Conservation (phyloP, 345 rosid genomes). For the Salix udensis region DNA sequence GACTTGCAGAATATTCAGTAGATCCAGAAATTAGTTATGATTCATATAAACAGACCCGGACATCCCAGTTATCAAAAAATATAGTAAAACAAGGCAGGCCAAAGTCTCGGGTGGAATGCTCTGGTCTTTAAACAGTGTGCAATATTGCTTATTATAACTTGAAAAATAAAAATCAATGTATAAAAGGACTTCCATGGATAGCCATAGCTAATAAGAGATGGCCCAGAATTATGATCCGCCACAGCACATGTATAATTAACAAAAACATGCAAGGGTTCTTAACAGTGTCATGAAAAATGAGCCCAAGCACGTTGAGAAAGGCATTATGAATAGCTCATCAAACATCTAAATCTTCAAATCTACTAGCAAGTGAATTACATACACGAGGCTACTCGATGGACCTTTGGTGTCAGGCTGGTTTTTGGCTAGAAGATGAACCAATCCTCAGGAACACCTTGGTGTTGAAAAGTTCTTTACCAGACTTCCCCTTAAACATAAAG, state of each 20-base stretch:
- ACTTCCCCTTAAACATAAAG: conserved; percentile 36
- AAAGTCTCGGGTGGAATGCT: neutral
- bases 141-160: neutral
- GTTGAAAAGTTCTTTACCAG: conserved; percentile 28
- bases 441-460: conserved; percentile 29
- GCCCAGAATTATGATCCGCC: neutral
- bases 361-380: conserved; percentile 20
- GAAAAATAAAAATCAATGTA: neutral
- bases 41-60: too few relatives aligned
- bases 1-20: too few relatives aligned
- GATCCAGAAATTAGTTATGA: too few relatives aligned
- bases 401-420: conserved; percentile 13
- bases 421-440: conserved; percentile 29
- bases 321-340: conserved; percentile 3
- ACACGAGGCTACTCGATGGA: conserved; percentile 20
- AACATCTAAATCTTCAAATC: conserved; percentile 16
- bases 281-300: conserved; percentile 1
- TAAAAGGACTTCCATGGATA: neutral
- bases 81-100: neutral
- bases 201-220: neutral
- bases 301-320: neutral
- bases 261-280: conserved; percentile 12
- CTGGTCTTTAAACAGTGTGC: neutral
- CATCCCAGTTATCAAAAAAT: too few relatives aligned
- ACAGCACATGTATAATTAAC: neutral